Evolutionary conservation across 768 basidiomycete species (phyloP).

Genomic region (Boletus rufocinnamomeus): DNA sequence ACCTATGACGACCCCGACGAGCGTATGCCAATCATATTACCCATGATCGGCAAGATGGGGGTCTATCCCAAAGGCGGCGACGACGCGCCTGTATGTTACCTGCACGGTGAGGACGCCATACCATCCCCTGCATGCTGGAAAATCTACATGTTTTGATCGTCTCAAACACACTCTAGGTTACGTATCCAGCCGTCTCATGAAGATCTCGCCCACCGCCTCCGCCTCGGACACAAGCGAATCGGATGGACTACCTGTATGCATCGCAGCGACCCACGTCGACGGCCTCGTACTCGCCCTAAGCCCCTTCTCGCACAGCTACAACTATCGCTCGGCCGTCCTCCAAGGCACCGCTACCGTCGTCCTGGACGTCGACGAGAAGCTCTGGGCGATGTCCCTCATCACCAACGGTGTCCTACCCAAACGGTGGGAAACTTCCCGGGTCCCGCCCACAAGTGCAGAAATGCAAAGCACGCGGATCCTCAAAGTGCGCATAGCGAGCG

Average conservation of each 20-base stretch:
- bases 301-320: constrained; percentile 30
- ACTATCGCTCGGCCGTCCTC: constrained; percentile 29
- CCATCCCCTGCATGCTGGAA: too few relatives aligned
- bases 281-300: constrained; percentile 26
- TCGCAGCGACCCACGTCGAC: constrained; percentile 29
- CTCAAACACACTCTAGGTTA: constrained; percentile 13
- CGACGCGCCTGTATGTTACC: constrained; percentile 19
- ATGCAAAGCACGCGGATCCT: constrained; percentile 28
- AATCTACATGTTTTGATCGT: neutral
- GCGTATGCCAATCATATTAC: constrained; percentile 24
- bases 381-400: constrained; percentile 27
- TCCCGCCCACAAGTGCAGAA: constrained; percentile 23
- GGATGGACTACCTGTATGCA: constrained; percentile 20
- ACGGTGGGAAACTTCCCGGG: constrained; percentile 26
- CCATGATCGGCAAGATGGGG: constrained; percentile 30
- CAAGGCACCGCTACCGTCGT: constrained; percentile 22
- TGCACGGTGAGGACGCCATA: constrained; percentile 19
- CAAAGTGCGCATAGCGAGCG: constrained; percentile 24
- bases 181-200: constrained; percentile 30
- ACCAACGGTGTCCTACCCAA: constrained; percentile 26
- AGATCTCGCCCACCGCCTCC: constrained; percentile 13
- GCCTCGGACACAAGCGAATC: neutral
- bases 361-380: constrained; percentile 22
- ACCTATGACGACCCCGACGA: constrained; percentile 13
- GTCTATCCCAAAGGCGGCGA: constrained; percentile 17